A percentile compares a stretch with the other conserved stretches of the same genome.
These are phyloP conservation scores for Plasmodium knowlesi DNA, from an alignment of 169 alveolate species.

Conservation along the genomic window DNA sequence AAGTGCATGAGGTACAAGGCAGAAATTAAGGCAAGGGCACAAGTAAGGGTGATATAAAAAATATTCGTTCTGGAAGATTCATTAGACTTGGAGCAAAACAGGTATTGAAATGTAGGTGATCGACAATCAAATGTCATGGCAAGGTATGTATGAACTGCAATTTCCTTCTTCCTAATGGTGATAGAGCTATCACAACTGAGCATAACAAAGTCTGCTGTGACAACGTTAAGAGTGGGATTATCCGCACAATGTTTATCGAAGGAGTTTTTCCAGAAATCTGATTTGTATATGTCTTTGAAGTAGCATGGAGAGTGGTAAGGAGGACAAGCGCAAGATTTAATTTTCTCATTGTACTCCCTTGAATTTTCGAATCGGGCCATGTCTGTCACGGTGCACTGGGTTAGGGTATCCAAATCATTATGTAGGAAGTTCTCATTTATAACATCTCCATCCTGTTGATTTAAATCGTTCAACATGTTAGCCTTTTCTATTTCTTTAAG, in stretches of 20 bases:
- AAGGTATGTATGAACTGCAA: conserved; percentile 35
- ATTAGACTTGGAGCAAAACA: conserved; percentile 22
- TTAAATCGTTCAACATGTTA: conserved; percentile 24
- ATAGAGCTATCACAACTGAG: conserved; percentile 16
- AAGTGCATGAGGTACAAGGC: conserved; percentile 23
- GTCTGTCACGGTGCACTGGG: conserved; percentile 26
- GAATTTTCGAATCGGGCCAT: conserved; percentile 17
- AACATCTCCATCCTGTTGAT: conserved; percentile 28
- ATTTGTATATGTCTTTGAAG: conserved; percentile 52
- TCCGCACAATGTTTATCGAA: conserved; percentile 2
- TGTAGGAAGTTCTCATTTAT: not conserved
- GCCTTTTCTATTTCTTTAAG: conserved; percentile 35
- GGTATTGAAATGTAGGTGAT: conserved; percentile 11
- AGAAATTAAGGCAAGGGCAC: conserved; percentile 29
- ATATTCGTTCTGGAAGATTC: not conserved
- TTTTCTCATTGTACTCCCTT: conserved; percentile 28
- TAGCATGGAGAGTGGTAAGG: conserved; percentile 40
- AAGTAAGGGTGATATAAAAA: conserved; percentile 14
- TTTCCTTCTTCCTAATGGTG: conserved; percentile 31
- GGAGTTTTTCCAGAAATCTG: conserved; percentile 10
- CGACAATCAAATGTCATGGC: conserved; percentile 72
- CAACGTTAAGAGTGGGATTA: not conserved
- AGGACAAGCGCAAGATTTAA: conserved; percentile 43
- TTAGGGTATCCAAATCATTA: not conserved
- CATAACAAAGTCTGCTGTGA: conserved; percentile 41